These are phyloP conservation scores for Diaporthe destruens DNA, from an alignment of 2,329 filamentous ascomycete genomes.

Conservation along the genomic window DNA sequence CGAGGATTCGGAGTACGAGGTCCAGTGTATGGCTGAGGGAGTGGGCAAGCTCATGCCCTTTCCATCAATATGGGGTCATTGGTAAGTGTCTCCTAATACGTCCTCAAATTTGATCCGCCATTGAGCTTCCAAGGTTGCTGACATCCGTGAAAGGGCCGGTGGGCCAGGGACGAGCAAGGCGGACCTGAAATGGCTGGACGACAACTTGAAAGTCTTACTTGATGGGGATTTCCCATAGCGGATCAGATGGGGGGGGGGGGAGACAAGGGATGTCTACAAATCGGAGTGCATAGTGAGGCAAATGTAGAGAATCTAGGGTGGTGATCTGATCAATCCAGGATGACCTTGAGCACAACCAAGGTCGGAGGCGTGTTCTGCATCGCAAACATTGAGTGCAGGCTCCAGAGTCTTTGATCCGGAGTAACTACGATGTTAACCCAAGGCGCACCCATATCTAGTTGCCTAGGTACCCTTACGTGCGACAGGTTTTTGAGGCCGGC, in stretches of 20 bases:
- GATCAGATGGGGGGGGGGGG: too few relatives aligned
- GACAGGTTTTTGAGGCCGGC: too few relatives aligned
- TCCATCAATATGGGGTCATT: slow-evolving; percentile 50
- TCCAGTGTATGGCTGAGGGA: slow-evolving; percentile 56
- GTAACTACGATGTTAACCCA: too few relatives aligned
- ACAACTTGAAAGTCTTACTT: slow-evolving; percentile 63
- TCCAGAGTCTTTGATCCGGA: too few relatives aligned
- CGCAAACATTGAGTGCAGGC: not conserved
- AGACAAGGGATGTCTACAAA: not conserved
- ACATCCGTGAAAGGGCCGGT: slow-evolving; percentile 58
- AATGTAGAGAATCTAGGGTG: too few relatives aligned
- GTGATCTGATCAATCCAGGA: not conserved
- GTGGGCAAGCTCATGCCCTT: slow-evolving; percentile 47
- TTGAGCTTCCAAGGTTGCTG: not conserved
- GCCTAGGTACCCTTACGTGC: too few relatives aligned
- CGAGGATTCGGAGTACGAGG: slow-evolving; percentile 82
- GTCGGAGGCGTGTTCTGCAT: not conserved
- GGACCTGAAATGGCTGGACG: slow-evolving; percentile 76
- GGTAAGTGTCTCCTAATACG: slow-evolving; percentile 42
- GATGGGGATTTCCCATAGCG: slow-evolving; percentile 35
- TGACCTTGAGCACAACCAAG: not conserved
- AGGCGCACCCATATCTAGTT: too few relatives aligned
- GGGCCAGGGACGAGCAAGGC: slow-evolving; percentile 75
- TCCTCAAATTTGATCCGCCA: not conserved
- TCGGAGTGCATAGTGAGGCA: too few relatives aligned